Percentiles rank a stretch among this genome's conserved stretches.
Evolutionary conservation across 139 green algal species (phyloP).

Genomic region (Chlorella vulgaris): DNA sequence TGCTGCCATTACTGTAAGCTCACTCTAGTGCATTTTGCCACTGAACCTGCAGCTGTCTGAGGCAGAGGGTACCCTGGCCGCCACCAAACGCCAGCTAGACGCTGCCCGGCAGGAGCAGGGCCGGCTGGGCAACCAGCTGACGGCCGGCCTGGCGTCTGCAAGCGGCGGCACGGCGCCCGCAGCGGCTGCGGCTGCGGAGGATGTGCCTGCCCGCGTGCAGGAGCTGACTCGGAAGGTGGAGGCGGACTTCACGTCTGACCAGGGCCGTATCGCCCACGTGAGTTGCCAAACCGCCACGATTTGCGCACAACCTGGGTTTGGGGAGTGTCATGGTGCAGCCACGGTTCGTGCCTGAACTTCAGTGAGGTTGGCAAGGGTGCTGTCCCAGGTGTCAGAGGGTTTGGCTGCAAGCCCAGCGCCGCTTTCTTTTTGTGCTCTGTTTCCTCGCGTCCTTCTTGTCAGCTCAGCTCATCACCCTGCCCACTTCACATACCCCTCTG

Average conservation of each 20-base stretch:
- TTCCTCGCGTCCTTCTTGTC: too few relatives aligned
- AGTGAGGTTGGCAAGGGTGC: too few relatives aligned
- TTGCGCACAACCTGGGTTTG: too few relatives aligned
- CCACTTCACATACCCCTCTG: too few relatives aligned
- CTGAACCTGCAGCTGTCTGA: background rate
- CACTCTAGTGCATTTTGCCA: background rate
- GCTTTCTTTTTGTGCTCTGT: too few relatives aligned
- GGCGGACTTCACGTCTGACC: background rate
- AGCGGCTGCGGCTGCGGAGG: background rate
- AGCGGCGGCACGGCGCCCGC: background rate
- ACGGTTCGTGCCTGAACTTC: too few relatives aligned
- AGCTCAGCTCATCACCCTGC: too few relatives aligned
- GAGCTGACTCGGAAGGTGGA: slow-evolving; percentile 5
- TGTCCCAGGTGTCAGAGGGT: too few relatives aligned
- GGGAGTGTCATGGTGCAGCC: too few relatives aligned
- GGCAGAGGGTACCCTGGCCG: slow-evolving; percentile 1
- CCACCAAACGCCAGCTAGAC: slow-evolving; percentile 4
- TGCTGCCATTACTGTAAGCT: background rate
- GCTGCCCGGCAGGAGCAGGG: slow-evolving; percentile 15
- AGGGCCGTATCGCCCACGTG: background rate
- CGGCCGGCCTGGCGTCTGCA: background rate
- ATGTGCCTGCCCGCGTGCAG: slow-evolving; percentile 6
- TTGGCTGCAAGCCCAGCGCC: too few relatives aligned
- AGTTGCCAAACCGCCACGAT: too few relatives aligned
- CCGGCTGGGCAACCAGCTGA: slow-evolving; percentile 21